A percentile compares a stretch with the other conserved stretches of the same genome.
phyloP scores from a whole-genome alignment of 2,329 filamentous ascomycete genomes.

The Stagonosporopsis rhizophila region DNA sequence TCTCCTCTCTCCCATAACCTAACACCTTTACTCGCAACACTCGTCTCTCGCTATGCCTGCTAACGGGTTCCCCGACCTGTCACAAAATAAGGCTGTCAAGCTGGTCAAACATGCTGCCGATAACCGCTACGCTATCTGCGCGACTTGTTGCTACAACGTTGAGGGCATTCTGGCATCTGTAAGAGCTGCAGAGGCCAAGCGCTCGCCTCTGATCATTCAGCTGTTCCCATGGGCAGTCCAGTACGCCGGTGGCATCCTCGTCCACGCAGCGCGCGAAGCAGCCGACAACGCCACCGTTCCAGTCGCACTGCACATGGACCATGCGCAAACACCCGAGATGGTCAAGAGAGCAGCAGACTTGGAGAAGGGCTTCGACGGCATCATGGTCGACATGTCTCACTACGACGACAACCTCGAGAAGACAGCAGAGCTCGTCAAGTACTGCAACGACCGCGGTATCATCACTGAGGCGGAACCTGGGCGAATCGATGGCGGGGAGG shows the following conservation, averaged over 20 bases:
- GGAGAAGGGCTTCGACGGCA: conserved; percentile 41
- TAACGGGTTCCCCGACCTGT: conserved; percentile 49
- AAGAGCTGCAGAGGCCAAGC: conserved; percentile 71
- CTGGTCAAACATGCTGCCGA: conserved; percentile 65
- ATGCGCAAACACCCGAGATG: conserved; percentile 69
- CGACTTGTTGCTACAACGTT: conserved; percentile 72
- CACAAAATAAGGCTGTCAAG: conserved; percentile 49
- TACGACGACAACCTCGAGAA: conserved; percentile 72
- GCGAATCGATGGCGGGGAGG: conserved; percentile 75
- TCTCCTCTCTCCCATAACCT: conserved; percentile 1
- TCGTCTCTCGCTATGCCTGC: conserved; percentile 59
- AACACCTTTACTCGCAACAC: not conserved
- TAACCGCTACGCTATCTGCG: conserved; percentile 65
- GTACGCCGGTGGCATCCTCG: conserved; percentile 62
- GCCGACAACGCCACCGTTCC: conserved; percentile 57
- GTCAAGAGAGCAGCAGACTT: conserved; percentile 65
- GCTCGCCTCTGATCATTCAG: conserved; percentile 73
- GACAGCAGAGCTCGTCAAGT: conserved; percentile 67
- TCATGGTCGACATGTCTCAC: conserved; percentile 73
- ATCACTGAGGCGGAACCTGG: conserved; percentile 75
- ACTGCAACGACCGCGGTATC: conserved; percentile 71
- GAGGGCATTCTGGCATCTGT: conserved; percentile 74
- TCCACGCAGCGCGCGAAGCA: conserved; percentile 56
- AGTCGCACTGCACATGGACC: conserved; percentile 70
- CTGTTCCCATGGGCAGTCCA: conserved; percentile 77